phyloP scores from a whole-genome alignment of 2,329 filamentous ascomycete genomes.

The Fusarium coffeatum region DNA sequence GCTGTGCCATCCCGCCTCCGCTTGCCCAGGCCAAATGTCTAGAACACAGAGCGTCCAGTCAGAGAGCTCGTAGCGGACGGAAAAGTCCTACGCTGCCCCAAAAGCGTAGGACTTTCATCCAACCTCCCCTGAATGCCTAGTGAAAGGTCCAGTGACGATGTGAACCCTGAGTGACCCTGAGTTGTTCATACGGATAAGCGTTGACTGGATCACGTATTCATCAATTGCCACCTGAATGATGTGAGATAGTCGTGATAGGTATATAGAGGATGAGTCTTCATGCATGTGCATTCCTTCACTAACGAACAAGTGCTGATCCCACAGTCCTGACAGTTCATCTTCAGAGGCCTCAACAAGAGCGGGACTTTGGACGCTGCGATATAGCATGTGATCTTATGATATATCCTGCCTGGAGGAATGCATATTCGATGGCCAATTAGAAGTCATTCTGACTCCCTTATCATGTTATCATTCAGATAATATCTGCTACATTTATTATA shows the following conservation, averaged over 20 bases:
- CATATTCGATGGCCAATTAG: not conserved
- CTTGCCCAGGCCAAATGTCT: constrained; percentile 17
- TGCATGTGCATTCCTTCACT: not conserved
- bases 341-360: not conserved
- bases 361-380: not conserved
- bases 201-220: not conserved
- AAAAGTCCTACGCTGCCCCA: constrained; percentile 37
- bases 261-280: not conserved
- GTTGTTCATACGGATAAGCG: constrained; percentile 4
- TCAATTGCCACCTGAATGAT: constrained; percentile 4
- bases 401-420: not conserved
- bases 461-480: not conserved
- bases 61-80: constrained; percentile 12
- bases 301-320: constrained; percentile 32
- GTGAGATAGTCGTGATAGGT: not conserved
- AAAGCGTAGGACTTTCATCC: constrained; percentile 34
- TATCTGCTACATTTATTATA: not conserved
- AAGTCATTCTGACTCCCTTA: not conserved
- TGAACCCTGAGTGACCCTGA: constrained; percentile 24
- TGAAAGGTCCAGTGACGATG: not conserved
- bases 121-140: constrained; percentile 9
- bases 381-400: not conserved
- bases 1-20: constrained; percentile 37
- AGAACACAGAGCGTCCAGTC: constrained; percentile 21
- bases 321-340: not conserved